Base-by-base conservation (phyloP, 768 basidiomycete species). In the Mycena albidolilacea region DNA sequence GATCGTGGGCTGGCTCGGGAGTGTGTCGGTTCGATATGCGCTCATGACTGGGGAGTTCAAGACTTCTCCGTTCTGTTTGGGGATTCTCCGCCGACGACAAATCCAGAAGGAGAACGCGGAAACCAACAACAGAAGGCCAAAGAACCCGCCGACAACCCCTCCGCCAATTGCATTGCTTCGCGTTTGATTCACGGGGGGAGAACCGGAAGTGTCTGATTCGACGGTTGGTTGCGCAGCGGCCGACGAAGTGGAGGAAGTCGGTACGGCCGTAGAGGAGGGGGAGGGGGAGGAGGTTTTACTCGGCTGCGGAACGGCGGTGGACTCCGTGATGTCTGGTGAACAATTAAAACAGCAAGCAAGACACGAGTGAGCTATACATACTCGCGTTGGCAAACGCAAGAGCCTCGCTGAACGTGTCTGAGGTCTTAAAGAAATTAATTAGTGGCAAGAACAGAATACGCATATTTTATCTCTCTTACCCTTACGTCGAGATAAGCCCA, bases 401-500 rank as follows among this genome's bases (percentile, higher is more conserved):
- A 0, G 83, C 78, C 55, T 79, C 79, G 62, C 88, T 83, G 76
- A 89, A 89, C 23, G 58, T 72, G 62, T 84, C 80, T 55, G 75
- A 79, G n/a, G 76, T 67, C 85, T 88, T 63, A 8, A 68, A 64
- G 15, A 57, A 72, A 55, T 2, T 30, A 21, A 46, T 71, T 19
- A 64, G 19, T n/a, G 48, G 15, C 7, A n/a, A 21, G 19, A 30
- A 30, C 8, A 21, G 19, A 30, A 37, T 10, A 71, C 11, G 10
- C 7, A 21, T 15, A 19, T 37, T 21, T 46, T 48, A 60, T 70
- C 19, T 12, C 50, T 30, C 77, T 57, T 77, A 87, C 86, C 76
- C 83, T 79, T 23, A 92, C 87, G 68, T 90, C 86, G 43, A 88
- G 80, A 71, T 87, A 93, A 14, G 91, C 91, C 91, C 91, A 93